These are phyloP conservation scores for Phytophthora cactorum DNA, from an alignment of 352 stramenopile genomes.

Conservation along the genomic window DNA sequence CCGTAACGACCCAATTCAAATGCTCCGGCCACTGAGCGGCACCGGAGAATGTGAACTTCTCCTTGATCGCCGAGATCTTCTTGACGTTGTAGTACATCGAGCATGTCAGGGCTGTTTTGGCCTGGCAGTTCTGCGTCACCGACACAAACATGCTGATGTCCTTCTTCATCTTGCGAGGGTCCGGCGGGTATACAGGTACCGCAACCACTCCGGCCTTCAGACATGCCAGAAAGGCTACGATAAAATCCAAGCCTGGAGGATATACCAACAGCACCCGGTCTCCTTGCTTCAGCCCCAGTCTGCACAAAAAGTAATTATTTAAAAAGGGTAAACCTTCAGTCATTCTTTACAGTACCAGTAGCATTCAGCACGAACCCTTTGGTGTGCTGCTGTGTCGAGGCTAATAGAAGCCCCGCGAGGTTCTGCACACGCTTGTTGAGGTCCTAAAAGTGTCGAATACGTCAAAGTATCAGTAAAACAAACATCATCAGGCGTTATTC, in stretches of 20 bases:
- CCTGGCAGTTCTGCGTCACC: conserved; percentile 93
- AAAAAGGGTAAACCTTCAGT: not conserved
- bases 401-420: conserved; percentile 66
- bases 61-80: conserved; percentile 89
- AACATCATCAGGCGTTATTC: conserved; percentile 11
- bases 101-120: conserved; percentile 93
- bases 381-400: conserved; percentile 50
- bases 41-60: conserved; percentile 78
- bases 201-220: conserved; percentile 93
- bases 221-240: conserved; percentile 97
- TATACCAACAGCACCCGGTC: conserved; percentile 96
- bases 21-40: conserved; percentile 85
- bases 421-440: conserved; percentile 73
- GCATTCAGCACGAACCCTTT: conserved; percentile 56
- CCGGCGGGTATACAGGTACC: conserved; percentile 91
- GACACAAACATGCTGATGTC: conserved; percentile 95
- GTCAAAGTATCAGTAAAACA: conserved; percentile 8
- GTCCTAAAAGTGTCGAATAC: conserved; percentile 45
- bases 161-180: conserved; percentile 95
- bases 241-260: conserved; percentile 97
- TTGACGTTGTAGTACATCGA: conserved; percentile 95
- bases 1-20: conserved; percentile 88
- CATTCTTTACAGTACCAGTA: not conserved
- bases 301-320: conserved; percentile 32
- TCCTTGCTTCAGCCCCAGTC: conserved; percentile 65